Evolutionary conservation across 2,329 filamentous ascomycete species (phyloP), one percentile per base, ranked within the genome.

Genomic region (Ascochyta lentis): DNA sequence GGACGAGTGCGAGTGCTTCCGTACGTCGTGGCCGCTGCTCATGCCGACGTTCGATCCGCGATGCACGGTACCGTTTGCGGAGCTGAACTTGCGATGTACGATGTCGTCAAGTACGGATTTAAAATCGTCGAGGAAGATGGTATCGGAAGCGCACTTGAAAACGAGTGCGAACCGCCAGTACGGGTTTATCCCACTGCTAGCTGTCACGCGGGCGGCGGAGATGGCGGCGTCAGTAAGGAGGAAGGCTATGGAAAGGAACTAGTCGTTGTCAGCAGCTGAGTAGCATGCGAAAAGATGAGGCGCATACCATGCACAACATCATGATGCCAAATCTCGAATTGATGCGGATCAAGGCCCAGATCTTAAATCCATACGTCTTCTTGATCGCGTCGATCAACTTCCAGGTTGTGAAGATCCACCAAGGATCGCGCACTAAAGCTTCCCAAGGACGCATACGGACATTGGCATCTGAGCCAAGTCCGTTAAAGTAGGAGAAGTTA

Each of bases 391-490:
- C 53, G 26, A 72, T 62, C 8, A 74, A 57, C 39, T 66, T 69
- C 67, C 67, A 73, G 0, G 72, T 74, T 0, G 71, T 75, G 35
- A 73, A 74, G 13, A 74, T 74, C 72, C 72, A 74, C 72, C 70
- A 74, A 0, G 71, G 71, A 24, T 74, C 71, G 6, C 71, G 66
- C 6, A 67, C 33, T 1, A 74, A 57, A 1, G 72, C 72, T 59
- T 74, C 72, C 60, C 60, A 74, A 1, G 72, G 71, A 3, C 72
- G 57, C 58, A 66, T 72, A 4, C 52, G 65, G 7, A 62, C 56
- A 33, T 74, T 74, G 15, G 58, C 68, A 8, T 64, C 56, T 10
- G 66, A 68, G 4, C 72, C 71, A 2, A 74, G 61, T 3, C 59
- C 57, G 40, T 74, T 74, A 61, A 74, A 74, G 61, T 74, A 74